These are phyloP conservation scores for Leccinellum albellum DNA, from an alignment of 768 basidiomycete genomes.

Conservation along the genomic window DNA sequence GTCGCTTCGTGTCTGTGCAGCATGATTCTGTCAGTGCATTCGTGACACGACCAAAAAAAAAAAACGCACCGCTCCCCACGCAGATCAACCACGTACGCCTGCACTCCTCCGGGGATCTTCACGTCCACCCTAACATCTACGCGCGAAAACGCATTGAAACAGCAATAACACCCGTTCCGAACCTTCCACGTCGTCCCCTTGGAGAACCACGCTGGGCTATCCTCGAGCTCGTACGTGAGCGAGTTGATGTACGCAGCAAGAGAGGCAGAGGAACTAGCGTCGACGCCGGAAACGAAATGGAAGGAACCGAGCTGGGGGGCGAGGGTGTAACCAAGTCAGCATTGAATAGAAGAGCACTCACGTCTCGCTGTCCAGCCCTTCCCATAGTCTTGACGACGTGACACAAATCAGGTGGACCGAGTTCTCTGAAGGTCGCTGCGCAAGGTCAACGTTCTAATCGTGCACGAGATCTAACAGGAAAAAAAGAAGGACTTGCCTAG, in stretches of 20 bases:
- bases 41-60: not conserved
- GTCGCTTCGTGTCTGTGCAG: slow-evolving; percentile 73
- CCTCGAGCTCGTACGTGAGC: slow-evolving; percentile 93
- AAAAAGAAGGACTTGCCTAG: slow-evolving; percentile 56
- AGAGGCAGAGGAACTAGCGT: slow-evolving; percentile 96
- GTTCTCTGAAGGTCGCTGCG: slow-evolving; percentile 89
- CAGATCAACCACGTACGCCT: slow-evolving; percentile 89
- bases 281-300: slow-evolving; percentile 97
- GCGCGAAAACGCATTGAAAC: slow-evolving; percentile 97
- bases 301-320: slow-evolving; percentile 82
- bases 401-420: slow-evolving; percentile 95
- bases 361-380: slow-evolving; percentile 80
- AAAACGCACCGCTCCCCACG: slow-evolving; percentile 84
- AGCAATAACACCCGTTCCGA: slow-evolving; percentile 89
- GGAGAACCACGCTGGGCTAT: slow-evolving; percentile 87
- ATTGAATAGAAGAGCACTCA: slow-evolving; percentile 37
- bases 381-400: slow-evolving; percentile 94
- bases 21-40: not conserved
- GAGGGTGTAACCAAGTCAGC: not conserved
- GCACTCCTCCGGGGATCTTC: slow-evolving; percentile 96
- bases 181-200: slow-evolving; percentile 87
- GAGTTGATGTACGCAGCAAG: slow-evolving; percentile 98
- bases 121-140: slow-evolving; percentile 97
- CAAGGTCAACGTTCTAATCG: not conserved
- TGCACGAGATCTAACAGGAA: not conserved